Percentiles rank a stretch among this genome's conserved stretches.
Conservation (phyloP, 2,329 filamentous ascomycete species). For the Colletotrichum gloeosporioides region DNA sequence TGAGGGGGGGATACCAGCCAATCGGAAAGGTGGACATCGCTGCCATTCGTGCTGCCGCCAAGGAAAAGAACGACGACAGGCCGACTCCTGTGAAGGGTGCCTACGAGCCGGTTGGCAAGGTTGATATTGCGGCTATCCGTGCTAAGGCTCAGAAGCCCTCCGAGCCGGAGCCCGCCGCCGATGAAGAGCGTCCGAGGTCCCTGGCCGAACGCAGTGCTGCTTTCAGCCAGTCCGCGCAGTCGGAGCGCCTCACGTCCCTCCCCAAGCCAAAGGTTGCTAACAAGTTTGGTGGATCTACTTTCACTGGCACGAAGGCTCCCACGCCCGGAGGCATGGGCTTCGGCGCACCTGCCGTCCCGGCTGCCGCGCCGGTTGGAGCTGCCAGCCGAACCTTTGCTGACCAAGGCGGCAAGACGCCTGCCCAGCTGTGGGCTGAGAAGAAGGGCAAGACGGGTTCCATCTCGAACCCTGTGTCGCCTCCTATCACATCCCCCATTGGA, state of each 20-base stretch:
- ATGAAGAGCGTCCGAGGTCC: conserved; percentile 52
- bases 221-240: conserved; percentile 65
- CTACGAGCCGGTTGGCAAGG: conserved; percentile 94
- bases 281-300: conserved; percentile 78
- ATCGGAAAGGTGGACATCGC: conserved; percentile 98
- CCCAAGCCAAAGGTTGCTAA: conserved; percentile 96
- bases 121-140: conserved; percentile 94
- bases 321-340: conserved; percentile 73
- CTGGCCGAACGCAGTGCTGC: conserved; percentile 79
- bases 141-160: conserved; percentile 76
- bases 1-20: conserved; percentile 89
- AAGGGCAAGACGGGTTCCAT: conserved; percentile 77
- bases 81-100: conserved; percentile 88
- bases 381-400: conserved; percentile 95
- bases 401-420: conserved; percentile 92
- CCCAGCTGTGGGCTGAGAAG: conserved; percentile 97
- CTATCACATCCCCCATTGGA: conserved; percentile 58
- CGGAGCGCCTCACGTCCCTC: conserved; percentile 83
- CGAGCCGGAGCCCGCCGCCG: conserved; percentile 29
- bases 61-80: conserved; percentile 74
- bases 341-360: conserved; percentile 63
- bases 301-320: conserved; percentile 89
- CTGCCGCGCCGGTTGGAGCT: conserved; percentile 69
- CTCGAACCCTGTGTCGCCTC: conserved; percentile 45
- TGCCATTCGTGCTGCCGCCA: conserved; percentile 79